Base-by-base conservation (phyloP, 805 yeast genomes). In the Myxozyma kluyveri region DNA sequence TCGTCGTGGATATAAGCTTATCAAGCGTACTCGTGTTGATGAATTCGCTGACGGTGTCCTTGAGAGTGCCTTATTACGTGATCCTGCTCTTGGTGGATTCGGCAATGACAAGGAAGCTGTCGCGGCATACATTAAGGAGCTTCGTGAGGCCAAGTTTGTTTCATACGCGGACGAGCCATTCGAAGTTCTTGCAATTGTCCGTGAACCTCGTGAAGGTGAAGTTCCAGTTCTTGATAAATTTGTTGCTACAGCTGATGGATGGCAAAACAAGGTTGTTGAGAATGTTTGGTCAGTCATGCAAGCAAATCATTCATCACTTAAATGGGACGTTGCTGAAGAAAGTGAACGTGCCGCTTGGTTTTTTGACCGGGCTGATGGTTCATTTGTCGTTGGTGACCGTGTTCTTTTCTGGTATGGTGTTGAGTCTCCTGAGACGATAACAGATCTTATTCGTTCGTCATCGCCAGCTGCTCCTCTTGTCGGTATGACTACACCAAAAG, bases 181-280 rank as follows among this genome's bases (percentile, higher is more conserved):
- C 62, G 98, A 93, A 64, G 97, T 89, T 1, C 75, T 93, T 61
- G 96, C 98, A 12, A 83, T 93, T 61, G 93, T 93, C 19, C 76
- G 75, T 49, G 53, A 53, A 26, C 77, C 78, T 41, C 76, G 75
- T 36, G 48, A 61, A 23, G 70, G 70, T 12, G 69, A 69, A 12
- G 74, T 86, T 47, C 85, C 96, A 9, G 78, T 76, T 44, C 73
- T 93, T 57, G 96, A 88, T 68, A 88, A 87, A 72, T 88, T 93
- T 67, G 75, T 89, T 60, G 88, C 95, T 22, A 80, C 95, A 21
- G 84, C 86, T 68, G 79, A 85, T 49, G 98, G 98, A 42, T 93
- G 99, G 99, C 83, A 91, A 67, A 93, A 93, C 74, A 91, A 91
- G 60, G 96, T 93, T 49, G 86, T 96, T 52, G 99, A 93, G 67